These are phyloP conservation scores for Tetratostichococcus sp. DNA, from an alignment of 139 green algal genomes.

Conservation along the genomic window DNA sequence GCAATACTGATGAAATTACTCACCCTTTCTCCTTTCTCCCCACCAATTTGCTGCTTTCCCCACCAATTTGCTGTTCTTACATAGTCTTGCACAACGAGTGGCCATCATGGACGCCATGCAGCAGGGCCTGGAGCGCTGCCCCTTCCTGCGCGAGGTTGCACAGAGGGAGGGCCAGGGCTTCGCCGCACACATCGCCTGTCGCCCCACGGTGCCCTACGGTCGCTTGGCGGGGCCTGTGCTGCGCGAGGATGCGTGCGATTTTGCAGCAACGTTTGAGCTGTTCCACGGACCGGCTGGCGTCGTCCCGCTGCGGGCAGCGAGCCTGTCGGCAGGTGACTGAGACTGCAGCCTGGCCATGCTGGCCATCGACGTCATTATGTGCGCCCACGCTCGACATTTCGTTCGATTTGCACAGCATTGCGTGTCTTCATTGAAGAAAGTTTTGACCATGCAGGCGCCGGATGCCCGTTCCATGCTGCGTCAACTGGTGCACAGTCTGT, in stretches of 20 bases:
- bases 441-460: background rate
- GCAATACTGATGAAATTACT: too few relatives aligned
- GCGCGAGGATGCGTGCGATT: background rate
- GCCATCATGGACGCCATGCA: background rate
- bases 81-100: too few relatives aligned
- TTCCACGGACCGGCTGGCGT: conserved; percentile 56
- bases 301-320: conserved; percentile 30
- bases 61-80: too few relatives aligned
- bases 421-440: too few relatives aligned
- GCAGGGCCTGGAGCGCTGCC: background rate
- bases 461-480: background rate
- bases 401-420: too few relatives aligned
- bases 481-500: background rate
- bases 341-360: background rate
- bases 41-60: too few relatives aligned
- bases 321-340: background rate
- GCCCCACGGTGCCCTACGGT: background rate
- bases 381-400: too few relatives aligned
- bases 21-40: too few relatives aligned
- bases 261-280: conserved; percentile 25
- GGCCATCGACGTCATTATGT: too few relatives aligned
- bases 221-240: background rate
- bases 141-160: background rate
- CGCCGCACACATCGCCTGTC: background rate
- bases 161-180: background rate